phyloP scores from a whole-genome alignment of 2,329 filamentous ascomycete species.

The Aspergillus sergii region DNA sequence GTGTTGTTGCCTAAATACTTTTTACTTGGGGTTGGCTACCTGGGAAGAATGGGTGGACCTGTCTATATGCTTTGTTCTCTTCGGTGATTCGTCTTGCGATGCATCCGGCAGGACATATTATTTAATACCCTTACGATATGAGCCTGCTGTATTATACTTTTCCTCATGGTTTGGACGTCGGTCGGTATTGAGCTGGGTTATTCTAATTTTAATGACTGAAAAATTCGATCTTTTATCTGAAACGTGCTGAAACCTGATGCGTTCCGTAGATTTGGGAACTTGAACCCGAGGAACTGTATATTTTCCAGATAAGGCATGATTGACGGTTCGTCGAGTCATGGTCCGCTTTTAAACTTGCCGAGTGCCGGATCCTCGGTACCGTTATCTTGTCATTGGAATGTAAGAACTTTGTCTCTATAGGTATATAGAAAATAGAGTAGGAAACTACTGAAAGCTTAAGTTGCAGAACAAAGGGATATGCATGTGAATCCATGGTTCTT shows the following conservation, averaged over 20 bases:
- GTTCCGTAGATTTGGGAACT: neutral
- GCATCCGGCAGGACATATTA: neutral
- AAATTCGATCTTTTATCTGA: neutral
- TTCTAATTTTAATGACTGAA: neutral
- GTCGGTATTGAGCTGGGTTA: neutral
- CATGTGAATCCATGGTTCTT: too few relatives aligned
- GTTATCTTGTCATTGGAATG: too few relatives aligned
- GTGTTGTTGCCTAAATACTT: constrained; percentile 22
- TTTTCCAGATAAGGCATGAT: neutral
- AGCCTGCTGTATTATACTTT: neutral
- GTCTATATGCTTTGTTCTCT: neutral
- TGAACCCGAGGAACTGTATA: neutral
- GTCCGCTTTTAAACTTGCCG: too few relatives aligned
- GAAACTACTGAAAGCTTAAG: too few relatives aligned
- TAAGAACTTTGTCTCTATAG: too few relatives aligned
- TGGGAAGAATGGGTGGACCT: neutral
- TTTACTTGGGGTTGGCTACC: neutral
- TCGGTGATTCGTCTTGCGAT: neutral
- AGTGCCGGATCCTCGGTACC: too few relatives aligned
- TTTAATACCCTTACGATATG: neutral
- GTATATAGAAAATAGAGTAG: neutral
- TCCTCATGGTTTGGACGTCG: neutral
- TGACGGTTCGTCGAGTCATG: too few relatives aligned
- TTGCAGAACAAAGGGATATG: too few relatives aligned
- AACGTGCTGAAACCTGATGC: neutral